Evolutionary conservation across 2,329 filamentous ascomycete genomes (phyloP).

Genomic region (Stagonosporopsis vannaccii): DNA sequence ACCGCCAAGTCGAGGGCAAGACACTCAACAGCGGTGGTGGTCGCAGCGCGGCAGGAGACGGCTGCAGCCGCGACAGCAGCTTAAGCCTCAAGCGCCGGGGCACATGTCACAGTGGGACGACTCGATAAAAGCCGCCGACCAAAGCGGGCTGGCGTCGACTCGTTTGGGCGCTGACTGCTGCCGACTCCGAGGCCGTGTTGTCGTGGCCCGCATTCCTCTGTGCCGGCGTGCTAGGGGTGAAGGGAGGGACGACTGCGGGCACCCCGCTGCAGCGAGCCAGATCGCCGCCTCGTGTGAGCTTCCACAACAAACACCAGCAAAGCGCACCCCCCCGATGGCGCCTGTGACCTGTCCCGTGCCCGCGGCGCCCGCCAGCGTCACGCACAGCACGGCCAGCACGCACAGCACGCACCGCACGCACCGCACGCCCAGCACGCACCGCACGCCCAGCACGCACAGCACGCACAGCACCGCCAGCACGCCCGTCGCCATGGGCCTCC

Average conservation of each 20-base stretch:
- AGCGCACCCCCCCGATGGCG: background rate
- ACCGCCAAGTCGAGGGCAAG: slow-evolving; percentile 1
- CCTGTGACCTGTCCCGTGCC: background rate
- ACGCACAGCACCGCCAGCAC: too few species aligned
- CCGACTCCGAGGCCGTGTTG: slow-evolving; percentile 8
- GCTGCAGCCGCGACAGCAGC: slow-evolving; percentile 6
- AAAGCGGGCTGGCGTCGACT: slow-evolving; percentile 9
- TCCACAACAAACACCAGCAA: slow-evolving; percentile 1
- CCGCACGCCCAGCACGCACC: too few species aligned
- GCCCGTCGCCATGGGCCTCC: slow-evolving; percentile 2
- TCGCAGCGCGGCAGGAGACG: background rate
- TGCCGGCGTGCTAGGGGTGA: slow-evolving; percentile 5
- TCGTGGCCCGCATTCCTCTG: slow-evolving; percentile 15
- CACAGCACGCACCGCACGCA: too few species aligned
- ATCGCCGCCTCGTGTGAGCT: slow-evolving; percentile 8
- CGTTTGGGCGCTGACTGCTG: slow-evolving; percentile 14
- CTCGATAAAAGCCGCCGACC: slow-evolving; percentile 5
- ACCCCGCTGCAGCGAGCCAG: too few species aligned
- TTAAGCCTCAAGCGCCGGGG: slow-evolving; percentile 11
- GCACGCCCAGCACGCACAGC: too few species aligned
- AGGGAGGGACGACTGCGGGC: background rate
- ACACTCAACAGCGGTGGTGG: background rate
- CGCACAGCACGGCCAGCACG: too few species aligned
- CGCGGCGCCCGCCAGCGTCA: background rate
- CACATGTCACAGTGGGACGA: slow-evolving; percentile 13